A percentile compares a stretch with the other conserved stretches of the same genome.
These are phyloP conservation scores for Massarina eburnea DNA, from an alignment of 2,329 filamentous ascomycete genomes.

Conservation along the genomic window DNA sequence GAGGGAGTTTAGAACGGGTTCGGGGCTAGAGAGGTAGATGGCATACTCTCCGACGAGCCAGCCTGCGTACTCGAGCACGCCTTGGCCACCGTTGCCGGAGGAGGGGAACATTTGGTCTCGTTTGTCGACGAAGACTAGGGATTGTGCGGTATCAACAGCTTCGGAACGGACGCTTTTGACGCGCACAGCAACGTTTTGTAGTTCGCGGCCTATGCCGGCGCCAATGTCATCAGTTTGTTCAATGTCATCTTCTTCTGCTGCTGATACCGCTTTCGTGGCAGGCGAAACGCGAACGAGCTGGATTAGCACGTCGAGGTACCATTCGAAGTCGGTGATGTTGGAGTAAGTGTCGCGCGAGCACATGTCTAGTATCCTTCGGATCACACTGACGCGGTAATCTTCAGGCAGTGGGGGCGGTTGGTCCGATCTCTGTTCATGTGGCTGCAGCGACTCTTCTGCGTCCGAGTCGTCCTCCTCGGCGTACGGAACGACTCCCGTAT, in stretches of 20 bases:
- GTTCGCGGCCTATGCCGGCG: conserved; percentile 75
- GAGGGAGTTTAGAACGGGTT: conserved; percentile 72
- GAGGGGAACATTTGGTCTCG: conserved; percentile 58
- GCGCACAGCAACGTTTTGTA: conserved; percentile 88
- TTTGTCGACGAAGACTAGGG: conserved; percentile 66
- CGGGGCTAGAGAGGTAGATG: conserved; percentile 67
- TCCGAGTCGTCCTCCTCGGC: conserved; percentile 62
- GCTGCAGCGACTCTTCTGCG: conserved; percentile 57
- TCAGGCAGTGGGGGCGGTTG: conserved; percentile 70
- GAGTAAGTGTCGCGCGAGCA: conserved; percentile 87
- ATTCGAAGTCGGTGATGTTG: conserved; percentile 88
- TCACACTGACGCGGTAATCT: conserved; percentile 82
- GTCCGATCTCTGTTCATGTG: conserved; percentile 50
- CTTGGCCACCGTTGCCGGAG: conserved; percentile 54
- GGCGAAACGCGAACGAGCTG: conserved; percentile 75
- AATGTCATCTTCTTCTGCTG: conserved; percentile 27
- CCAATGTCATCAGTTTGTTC: conserved; percentile 53
- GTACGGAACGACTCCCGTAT: conserved; percentile 49
- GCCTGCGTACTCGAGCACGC: conserved; percentile 72
- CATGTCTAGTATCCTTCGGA: conserved; percentile 81
- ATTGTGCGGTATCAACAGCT: conserved; percentile 80
- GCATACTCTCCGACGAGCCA: conserved; percentile 93
- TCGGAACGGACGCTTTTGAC: conserved; percentile 80
- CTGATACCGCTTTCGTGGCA: conserved; percentile 43
- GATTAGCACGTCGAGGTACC: conserved; percentile 90